Conservation (phyloP, 148 eudicot species). For the Tetragonia tetragonoides region DNA sequence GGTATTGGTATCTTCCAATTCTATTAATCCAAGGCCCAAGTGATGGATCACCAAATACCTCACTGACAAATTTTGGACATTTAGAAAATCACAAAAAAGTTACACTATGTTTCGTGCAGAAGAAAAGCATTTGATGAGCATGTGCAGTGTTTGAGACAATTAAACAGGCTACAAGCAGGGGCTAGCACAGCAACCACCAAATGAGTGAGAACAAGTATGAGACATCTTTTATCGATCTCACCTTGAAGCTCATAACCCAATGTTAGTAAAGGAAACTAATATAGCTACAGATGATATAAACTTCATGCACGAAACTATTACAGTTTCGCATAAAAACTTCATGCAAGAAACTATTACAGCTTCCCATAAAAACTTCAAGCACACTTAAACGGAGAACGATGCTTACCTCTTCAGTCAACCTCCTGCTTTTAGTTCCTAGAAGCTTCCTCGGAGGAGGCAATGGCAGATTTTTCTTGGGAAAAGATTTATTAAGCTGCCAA, state of each 20-base stretch:
- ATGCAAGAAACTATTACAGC: too few species aligned
- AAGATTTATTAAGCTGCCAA: conserved; percentile 61
- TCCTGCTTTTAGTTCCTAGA: conserved; percentile 60
- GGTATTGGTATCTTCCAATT: background rate
- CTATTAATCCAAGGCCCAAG: background rate
- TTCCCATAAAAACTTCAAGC: background rate
- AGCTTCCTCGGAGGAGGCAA: conserved; percentile 82
- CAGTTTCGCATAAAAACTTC: background rate
- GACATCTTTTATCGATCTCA: background rate
- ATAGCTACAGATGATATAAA: background rate
- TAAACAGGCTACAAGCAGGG: background rate
- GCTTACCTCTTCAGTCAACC: conserved; percentile 72
- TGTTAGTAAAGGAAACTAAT: background rate
- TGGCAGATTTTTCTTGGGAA: conserved; percentile 68
- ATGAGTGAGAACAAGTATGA: background rate
- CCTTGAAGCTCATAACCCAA: background rate
- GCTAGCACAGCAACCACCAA: background rate
- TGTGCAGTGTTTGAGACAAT: background rate
- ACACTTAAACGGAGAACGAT: background rate
- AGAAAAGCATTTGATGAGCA: background rate
- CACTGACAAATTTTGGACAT: background rate
- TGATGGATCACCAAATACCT: conserved; percentile 1
- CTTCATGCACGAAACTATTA: too few species aligned
- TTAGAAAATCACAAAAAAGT: background rate
- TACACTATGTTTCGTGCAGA: background rate